Evolutionary conservation across 352 stramenopile species (phyloP).

Genomic region (Phytophthora idaei): DNA sequence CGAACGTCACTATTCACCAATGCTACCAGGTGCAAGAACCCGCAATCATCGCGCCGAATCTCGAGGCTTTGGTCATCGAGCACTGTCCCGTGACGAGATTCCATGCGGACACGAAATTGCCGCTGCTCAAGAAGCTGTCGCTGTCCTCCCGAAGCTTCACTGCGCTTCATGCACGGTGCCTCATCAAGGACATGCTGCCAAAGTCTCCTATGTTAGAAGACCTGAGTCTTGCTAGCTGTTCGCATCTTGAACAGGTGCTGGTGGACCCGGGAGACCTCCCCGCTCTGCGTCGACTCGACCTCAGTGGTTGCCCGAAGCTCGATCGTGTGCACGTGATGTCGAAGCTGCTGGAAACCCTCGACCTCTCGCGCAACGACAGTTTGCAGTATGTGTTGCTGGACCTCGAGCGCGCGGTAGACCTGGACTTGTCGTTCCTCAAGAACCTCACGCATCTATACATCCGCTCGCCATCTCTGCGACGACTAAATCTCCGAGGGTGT

Average conservation of each 20-base stretch:
- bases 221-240: slow-evolving; percentile 53
- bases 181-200: slow-evolving; percentile 52
- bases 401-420: slow-evolving; percentile 28
- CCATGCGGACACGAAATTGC: slow-evolving; percentile 46
- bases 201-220: slow-evolving; percentile 30
- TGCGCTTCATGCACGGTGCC: slow-evolving; percentile 40
- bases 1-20: slow-evolving; percentile 50
- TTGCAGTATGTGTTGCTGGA: slow-evolving; percentile 59
- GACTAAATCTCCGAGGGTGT: slow-evolving; percentile 57
- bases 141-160: slow-evolving; percentile 58
- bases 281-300: slow-evolving; percentile 40
- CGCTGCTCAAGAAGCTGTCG: slow-evolving; percentile 48
- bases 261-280: slow-evolving; percentile 64
- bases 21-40: slow-evolving; percentile 69
- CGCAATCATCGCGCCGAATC: slow-evolving; percentile 35
- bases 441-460: slow-evolving; percentile 63
- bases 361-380: slow-evolving; percentile 50
- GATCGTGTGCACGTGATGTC: slow-evolving; percentile 64
- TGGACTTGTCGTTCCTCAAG: slow-evolving; percentile 74
- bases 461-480: slow-evolving; percentile 42
- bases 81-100: slow-evolving; percentile 56
- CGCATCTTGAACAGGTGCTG: slow-evolving; percentile 61
- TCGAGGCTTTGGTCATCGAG: slow-evolving; percentile 48
- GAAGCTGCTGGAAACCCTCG: slow-evolving; percentile 40
- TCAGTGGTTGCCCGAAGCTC: slow-evolving; percentile 56